Evolutionary conservation across 2,329 filamentous ascomycete species (phyloP).

Genomic region (Geoglossum cookeanum): DNA sequence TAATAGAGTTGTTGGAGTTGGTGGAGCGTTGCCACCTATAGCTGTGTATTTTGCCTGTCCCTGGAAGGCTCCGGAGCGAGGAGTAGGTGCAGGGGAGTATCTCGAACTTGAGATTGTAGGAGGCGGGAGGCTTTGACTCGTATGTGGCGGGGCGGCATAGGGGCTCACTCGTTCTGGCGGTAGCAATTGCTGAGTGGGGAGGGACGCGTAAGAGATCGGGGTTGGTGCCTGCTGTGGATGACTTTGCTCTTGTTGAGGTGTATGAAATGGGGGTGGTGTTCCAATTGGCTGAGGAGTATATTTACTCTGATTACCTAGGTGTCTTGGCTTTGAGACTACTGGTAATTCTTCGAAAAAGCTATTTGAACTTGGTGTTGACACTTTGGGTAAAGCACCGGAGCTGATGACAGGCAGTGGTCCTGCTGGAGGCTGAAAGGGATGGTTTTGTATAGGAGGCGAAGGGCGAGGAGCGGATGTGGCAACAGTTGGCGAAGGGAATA

Average conservation of each 20-base stretch:
- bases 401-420: background rate
- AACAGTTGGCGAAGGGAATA: background rate
- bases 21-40: slow-evolving; percentile 15
- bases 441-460: background rate
- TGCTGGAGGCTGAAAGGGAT: background rate
- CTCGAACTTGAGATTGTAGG: slow-evolving; percentile 25
- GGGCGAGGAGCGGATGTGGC: slow-evolving; percentile 1
- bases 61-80: slow-evolving; percentile 12
- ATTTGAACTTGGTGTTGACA: slow-evolving; percentile 18
- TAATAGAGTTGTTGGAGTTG: background rate
- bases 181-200: slow-evolving; percentile 11
- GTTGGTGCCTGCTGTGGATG: slow-evolving; percentile 15
- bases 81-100: slow-evolving; percentile 40
- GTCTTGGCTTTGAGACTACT: slow-evolving; percentile 39
- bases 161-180: slow-evolving; percentile 15
- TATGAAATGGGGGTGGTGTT: background rate
- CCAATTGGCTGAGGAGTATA: slow-evolving; percentile 29
- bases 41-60: slow-evolving; percentile 22
- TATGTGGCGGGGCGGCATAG: slow-evolving; percentile 10
- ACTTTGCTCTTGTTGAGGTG: slow-evolving; percentile 11
- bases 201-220: slow-evolving; percentile 11
- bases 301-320: slow-evolving; percentile 24
- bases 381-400: slow-evolving; percentile 8
- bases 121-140: slow-evolving; percentile 22
- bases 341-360: slow-evolving; percentile 69